These are phyloP conservation scores for Phaeomoniella chlamydospora DNA, from an alignment of 2,329 filamentous ascomycete genomes.

Conservation along the genomic window DNA sequence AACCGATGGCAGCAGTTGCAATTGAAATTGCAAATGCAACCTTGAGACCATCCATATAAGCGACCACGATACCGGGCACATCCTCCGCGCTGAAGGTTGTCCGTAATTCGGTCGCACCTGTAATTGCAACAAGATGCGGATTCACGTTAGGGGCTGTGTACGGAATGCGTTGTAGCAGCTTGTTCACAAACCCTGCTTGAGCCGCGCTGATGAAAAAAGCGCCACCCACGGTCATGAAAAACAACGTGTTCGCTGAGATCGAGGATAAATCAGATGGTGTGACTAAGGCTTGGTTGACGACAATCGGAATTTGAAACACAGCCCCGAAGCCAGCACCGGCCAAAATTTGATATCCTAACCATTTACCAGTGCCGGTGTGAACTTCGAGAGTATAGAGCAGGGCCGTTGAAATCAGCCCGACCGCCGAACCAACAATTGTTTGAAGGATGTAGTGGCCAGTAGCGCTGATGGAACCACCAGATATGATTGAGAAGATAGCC, in stretches of 20 bases:
- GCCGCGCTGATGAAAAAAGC: slow-evolving; percentile 17
- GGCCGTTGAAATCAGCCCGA: slow-evolving; percentile 15
- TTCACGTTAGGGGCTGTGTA: slow-evolving; percentile 12
- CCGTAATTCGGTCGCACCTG: slow-evolving; percentile 17
- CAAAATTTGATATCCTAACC: slow-evolving; percentile 23
- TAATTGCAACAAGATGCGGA: slow-evolving; percentile 12
- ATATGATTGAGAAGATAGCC: slow-evolving; percentile 16
- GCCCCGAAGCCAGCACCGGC: slow-evolving; percentile 15
- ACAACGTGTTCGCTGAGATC: slow-evolving; percentile 13
- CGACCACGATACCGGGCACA: slow-evolving; percentile 13
- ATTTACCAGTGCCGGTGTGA: slow-evolving; percentile 13
- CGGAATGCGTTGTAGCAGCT: slow-evolving; percentile 12
- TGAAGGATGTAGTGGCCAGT: slow-evolving; percentile 14
- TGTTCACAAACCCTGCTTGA: slow-evolving; percentile 19
- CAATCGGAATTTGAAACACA: slow-evolving; percentile 15
- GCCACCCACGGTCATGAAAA: slow-evolving; percentile 17
- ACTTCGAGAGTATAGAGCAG: slow-evolving; percentile 19
- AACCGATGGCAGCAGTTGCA: slow-evolving; percentile 8
- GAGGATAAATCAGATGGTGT: slow-evolving; percentile 14
- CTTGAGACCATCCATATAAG: slow-evolving; percentile 18
- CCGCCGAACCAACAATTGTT: slow-evolving; percentile 11
- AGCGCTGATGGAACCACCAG: slow-evolving; percentile 16
- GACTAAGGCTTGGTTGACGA: slow-evolving; percentile 13
- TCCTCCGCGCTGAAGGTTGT: slow-evolving; percentile 12
- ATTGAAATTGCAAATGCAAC: slow-evolving; percentile 11